Base-by-base conservation (phyloP, 2,329 filamentous ascomycete genomes). In the Diaporthe sp. region DNA sequence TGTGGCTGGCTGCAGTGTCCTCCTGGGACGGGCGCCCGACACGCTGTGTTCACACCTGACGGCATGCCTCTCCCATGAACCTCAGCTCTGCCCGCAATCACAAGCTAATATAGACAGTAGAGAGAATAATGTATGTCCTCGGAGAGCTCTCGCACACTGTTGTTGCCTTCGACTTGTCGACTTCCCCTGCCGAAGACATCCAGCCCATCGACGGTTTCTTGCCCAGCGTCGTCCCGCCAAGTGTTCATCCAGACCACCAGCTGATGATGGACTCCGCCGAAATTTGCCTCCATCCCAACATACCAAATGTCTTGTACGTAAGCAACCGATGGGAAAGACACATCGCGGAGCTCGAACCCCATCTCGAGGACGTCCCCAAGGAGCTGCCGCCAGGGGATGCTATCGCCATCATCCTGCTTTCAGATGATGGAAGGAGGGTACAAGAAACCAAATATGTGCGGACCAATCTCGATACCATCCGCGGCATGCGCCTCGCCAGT, bases 201-300 rank as follows among this genome's bases (percentile, higher is more conserved):
- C 61, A 49, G 7, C 61, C 42, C 42, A 65, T 34, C 42, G 28
- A 65, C 19, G 25, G 42, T 12, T 65, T 65, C 19, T 17, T 28
- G 2, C 61, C 61, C 13, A 65, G 4, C 15, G 61, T 65, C 28
- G 9, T 65, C 5, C 61, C 61, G 1, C 61, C 61, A n/a, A 49
- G 42, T n/a, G 61, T 46, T 9, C 42, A 65, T 49, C 28, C 17
- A 4, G 42, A 49, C 42, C 42, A 65, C 22, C 42, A 49, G 22
- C n/a, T 49, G 17, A 65, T 31, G 42, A 65, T 65, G 61, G 61
- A 65, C 61, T 49, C 61, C 28, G 61, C 61, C 61, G 61, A 65
- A n/a, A 65, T 65, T 4, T 65, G 61, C 42, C 15, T 65, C 25
- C 61, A 65, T 8, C 61, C 61, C 8, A 49, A 13, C 17, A 65